Evolutionary conservation across 2,329 filamentous ascomycete genomes (phyloP), one percentile per base, ranked within the genome.

Genomic region (Neofusicoccum kwambonambiense): DNA sequence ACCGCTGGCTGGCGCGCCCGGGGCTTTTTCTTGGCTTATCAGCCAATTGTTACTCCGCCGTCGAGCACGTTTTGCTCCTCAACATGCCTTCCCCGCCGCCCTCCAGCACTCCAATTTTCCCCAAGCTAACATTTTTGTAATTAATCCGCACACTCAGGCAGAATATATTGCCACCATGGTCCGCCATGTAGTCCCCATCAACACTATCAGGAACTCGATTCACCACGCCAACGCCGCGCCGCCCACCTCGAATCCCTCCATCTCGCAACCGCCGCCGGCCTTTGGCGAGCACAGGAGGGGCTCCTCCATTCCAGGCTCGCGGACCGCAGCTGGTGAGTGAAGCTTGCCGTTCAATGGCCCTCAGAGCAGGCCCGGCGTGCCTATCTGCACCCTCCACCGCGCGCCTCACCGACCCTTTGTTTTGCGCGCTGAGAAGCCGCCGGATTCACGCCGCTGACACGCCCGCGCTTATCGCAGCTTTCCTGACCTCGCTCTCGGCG

Each of bases 401-500:
- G 13, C 19, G n/a, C 52, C 44, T 44, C 37, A 42, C 52, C 39
- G 35, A 39, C 12, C 34, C 45, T 17, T 27, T 12, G 5, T 3
- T 9, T 19, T 19, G 35, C 35, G 27, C 4, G 27, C 27, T 22
- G 27, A 44, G 49, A 62, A 44, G 5, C 42, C 22, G 52, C 50
- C 9, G 4, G n/a, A 39, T 27, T n/a, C 49, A 44, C 61, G 11
- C n/a, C 13, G 61, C 61, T 63, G 11, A 63, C 34, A 45, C 11
- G 39, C 27, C 42, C 39, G 27, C 45, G 47, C 27, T 27, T 39
- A 45, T 60, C 42, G 57, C 77, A 95, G 91, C 91, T 31, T 95
- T 95, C 81, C 90, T 95, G 78, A 90, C 88, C 64, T 94, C 92
- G 70, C 84, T 95, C 15, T 88, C 90, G 70, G 90, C 90, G 68